Evolutionary conservation across 2,329 filamentous ascomycete genomes (phyloP).

Genomic region (Aspergillus oerlinghausenensis): DNA sequence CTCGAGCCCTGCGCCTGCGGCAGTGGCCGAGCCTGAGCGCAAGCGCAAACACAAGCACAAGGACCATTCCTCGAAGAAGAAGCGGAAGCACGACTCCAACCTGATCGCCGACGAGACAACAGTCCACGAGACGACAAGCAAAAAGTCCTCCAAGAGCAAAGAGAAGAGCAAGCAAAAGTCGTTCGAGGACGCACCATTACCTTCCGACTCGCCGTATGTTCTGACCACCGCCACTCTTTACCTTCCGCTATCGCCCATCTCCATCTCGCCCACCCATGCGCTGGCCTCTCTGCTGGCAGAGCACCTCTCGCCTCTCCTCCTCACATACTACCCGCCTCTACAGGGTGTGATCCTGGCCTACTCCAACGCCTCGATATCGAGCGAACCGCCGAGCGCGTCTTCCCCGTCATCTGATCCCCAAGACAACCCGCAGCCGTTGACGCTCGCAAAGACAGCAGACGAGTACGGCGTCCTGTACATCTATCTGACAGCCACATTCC

Average conservation of each 20-base stretch:
- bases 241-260: conserved; percentile 56
- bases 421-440: conserved; percentile 35
- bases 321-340: conserved; percentile 58
- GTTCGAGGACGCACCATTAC: conserved; percentile 21
- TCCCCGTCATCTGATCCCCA: conserved; percentile 21
- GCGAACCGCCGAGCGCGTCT: conserved; percentile 37
- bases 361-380: conserved; percentile 41
- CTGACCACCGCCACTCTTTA: conserved; percentile 74
- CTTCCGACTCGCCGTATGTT: conserved; percentile 64
- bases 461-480: conserved; percentile 84
- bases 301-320: conserved; percentile 58
- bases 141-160: conserved; percentile 31
- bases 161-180: conserved; percentile 34
- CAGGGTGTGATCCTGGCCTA: conserved; percentile 56
- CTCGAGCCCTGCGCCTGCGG: conserved; percentile 16
- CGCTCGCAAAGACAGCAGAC: conserved; percentile 51
- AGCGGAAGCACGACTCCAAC: conserved; percentile 35
- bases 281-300: conserved; percentile 56
- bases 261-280: conserved; percentile 48
- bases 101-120: conserved; percentile 17
- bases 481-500: conserved; percentile 83
- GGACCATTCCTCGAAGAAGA: conserved; percentile 36
- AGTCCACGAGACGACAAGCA: conserved; percentile 25
- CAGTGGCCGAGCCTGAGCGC: conserved; percentile 24
- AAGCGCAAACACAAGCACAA: conserved; percentile 45